Evolutionary conservation across 1,284 basidiomycete genomes (phyloP).

Genomic region (Sanghuangporus weigelae): DNA sequence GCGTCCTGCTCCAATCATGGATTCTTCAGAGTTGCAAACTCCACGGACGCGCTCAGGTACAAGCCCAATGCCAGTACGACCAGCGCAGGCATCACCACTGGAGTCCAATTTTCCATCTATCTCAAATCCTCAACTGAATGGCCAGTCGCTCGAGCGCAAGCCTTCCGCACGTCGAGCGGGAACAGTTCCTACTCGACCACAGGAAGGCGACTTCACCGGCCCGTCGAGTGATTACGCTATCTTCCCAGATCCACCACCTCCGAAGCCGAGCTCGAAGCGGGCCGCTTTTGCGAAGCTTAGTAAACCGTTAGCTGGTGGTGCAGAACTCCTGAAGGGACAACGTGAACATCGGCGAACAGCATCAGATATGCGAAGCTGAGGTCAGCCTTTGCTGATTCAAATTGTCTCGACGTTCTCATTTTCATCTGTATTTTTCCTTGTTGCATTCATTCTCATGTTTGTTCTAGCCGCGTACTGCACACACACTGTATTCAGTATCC

Average conservation of each 20-base stretch:
- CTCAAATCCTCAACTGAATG: background rate
- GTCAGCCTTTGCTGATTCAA: background rate
- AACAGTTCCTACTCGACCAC: conserved; percentile 19
- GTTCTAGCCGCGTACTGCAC: conserved; percentile 10
- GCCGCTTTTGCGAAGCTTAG: conserved; percentile 63
- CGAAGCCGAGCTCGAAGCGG: conserved; percentile 47
- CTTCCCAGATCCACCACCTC: conserved; percentile 63
- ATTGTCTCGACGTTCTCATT: background rate
- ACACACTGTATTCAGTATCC: conserved; percentile 6
- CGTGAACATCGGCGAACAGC: conserved; percentile 53
- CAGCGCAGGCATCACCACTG: conserved; percentile 23
- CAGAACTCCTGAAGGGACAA: conserved; percentile 37
- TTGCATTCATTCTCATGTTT: conserved; percentile 8
- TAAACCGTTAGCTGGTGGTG: conserved; percentile 40
- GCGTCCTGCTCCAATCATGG: conserved; percentile 29
- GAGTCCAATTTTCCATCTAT: conserved; percentile 9
- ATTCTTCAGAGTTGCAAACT: conserved; percentile 22
- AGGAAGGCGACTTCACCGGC: conserved; percentile 44
- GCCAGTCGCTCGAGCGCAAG: conserved; percentile 10
- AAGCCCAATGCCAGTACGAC: conserved; percentile 43
- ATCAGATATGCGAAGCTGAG: conserved; percentile 44
- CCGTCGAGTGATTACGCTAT: conserved; percentile 64
- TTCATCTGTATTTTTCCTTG: conserved; percentile 1
- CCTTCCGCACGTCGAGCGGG: conserved; percentile 16
- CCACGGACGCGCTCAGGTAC: conserved; percentile 62